These are phyloP conservation scores for Bipolaris oryzae DNA, from an alignment of 2,329 filamentous ascomycete genomes.

Conservation along the genomic window DNA sequence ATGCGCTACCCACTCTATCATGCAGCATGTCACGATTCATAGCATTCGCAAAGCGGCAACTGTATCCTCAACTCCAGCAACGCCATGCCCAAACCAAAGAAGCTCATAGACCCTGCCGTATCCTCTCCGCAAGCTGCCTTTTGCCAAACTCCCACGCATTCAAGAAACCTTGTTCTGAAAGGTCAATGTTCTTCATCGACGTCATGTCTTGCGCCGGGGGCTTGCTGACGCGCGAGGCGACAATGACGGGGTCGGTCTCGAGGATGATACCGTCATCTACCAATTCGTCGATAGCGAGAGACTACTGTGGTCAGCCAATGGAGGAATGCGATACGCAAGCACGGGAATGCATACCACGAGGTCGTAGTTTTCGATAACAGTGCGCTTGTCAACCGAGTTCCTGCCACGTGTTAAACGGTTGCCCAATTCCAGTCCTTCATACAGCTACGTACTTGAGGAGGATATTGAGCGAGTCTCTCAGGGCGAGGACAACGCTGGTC, in stretches of 20 bases:
- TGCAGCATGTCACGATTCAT: slow-evolving; percentile 15
- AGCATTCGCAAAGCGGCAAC: slow-evolving; percentile 24
- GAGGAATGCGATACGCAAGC: background rate
- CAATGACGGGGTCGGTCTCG: slow-evolving; percentile 94
- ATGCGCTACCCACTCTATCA: slow-evolving; percentile 17
- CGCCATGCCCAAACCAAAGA: slow-evolving; percentile 30
- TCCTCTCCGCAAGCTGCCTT: slow-evolving; percentile 85
- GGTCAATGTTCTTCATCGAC: slow-evolving; percentile 89
- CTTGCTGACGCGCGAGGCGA: slow-evolving; percentile 89
- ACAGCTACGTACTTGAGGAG: slow-evolving; percentile 77
- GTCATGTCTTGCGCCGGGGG: slow-evolving; percentile 87
- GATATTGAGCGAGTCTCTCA: slow-evolving; percentile 87
- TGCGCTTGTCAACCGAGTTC: slow-evolving; percentile 96
- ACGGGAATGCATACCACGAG: slow-evolving; percentile 62
- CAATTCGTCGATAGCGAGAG: slow-evolving; percentile 86
- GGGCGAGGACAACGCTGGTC: slow-evolving; percentile 78
- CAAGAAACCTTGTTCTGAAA: slow-evolving; percentile 93
- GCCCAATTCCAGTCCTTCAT: background rate
- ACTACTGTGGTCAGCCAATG: slow-evolving; percentile 75
- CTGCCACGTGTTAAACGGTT: slow-evolving; percentile 54
- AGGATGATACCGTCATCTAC: slow-evolving; percentile 80
- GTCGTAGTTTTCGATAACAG: slow-evolving; percentile 98
- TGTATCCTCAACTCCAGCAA: slow-evolving; percentile 37
- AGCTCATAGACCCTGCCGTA: slow-evolving; percentile 71
- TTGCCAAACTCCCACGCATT: slow-evolving; percentile 94